Evolutionary conservation across 352 stramenopile species (phyloP).

Genomic region (Phytophthora sansomeana): DNA sequence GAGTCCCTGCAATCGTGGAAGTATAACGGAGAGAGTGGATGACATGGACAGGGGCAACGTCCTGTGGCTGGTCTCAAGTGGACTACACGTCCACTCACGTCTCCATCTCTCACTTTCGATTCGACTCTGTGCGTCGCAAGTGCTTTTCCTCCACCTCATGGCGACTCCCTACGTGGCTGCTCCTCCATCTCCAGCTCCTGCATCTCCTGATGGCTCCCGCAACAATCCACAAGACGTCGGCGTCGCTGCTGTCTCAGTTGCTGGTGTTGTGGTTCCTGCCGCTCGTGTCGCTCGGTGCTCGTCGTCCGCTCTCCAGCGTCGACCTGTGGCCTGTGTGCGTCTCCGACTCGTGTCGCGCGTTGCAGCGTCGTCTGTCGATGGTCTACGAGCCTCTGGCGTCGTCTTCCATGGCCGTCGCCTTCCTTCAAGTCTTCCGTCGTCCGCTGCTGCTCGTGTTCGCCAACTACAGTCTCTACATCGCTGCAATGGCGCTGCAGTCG

Average conservation of each 20-base stretch:
- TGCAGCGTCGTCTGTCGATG: constrained; percentile 15
- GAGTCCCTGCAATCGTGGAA: too few relatives aligned
- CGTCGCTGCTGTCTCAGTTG: constrained; percentile 38
- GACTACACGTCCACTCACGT: too few relatives aligned
- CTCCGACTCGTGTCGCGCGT: constrained; percentile 21
- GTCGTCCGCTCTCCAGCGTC: constrained; percentile 22
- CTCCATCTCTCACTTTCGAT: constrained; percentile 11
- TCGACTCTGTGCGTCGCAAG: neutral
- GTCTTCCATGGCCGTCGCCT: constrained; percentile 22
- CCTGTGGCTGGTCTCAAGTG: too few relatives aligned
- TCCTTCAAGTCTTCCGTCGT: constrained; percentile 28
- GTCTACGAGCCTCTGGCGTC: constrained; percentile 24
- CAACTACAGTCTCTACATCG: constrained; percentile 37
- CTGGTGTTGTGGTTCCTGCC: constrained; percentile 41
- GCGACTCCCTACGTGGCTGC: constrained; percentile 23
- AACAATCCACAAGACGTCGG: constrained; percentile 32
- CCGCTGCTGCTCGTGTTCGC: constrained; percentile 24
- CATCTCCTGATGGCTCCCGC: neutral
- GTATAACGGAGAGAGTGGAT: too few relatives aligned
- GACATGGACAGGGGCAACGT: too few relatives aligned
- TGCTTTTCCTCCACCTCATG: constrained; percentile 1
- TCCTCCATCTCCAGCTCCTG: constrained; percentile 13
- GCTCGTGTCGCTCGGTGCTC: constrained; percentile 41
- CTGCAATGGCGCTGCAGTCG: constrained; percentile 35
- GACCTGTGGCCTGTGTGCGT: constrained; percentile 41